Evolutionary conservation across 768 basidiomycete species (phyloP).

Genomic region (Lactarius akahatsu): DNA sequence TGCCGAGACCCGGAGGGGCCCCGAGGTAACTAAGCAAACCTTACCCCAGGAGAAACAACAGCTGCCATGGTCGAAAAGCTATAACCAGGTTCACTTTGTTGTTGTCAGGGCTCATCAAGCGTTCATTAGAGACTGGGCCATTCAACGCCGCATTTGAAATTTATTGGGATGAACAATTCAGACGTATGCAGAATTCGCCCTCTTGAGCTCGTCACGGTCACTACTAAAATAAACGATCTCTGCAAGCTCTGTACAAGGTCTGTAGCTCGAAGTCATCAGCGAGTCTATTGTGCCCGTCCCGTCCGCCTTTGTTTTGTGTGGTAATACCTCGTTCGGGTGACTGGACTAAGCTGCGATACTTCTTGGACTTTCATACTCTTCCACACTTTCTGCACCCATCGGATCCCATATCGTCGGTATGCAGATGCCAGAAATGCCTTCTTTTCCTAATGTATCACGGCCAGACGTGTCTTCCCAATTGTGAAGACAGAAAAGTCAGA

Average conservation of each 20-base stretch:
- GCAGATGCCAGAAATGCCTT: background rate
- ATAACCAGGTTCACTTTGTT: background rate
- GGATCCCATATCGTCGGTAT: background rate
- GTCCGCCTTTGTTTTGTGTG: background rate
- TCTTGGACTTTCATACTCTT: background rate
- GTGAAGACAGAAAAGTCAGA: background rate
- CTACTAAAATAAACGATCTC: background rate
- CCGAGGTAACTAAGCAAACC: background rate
- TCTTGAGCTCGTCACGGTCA: background rate
- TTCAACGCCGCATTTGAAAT: background rate
- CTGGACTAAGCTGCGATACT: too few relatives aligned
- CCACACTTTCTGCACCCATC: background rate
- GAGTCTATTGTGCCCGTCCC: background rate
- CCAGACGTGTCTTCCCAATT: too few relatives aligned
- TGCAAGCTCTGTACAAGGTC: background rate
- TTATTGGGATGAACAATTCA: background rate
- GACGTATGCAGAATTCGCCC: background rate
- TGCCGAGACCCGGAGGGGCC: background rate
- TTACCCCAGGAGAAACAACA: background rate
- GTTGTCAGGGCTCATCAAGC: background rate
- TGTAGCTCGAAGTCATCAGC: background rate
- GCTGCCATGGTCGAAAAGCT: background rate
- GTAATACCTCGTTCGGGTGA: background rate
- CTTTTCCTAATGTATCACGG: too few relatives aligned
- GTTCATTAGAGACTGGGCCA: background rate